Evolutionary conservation across 352 stramenopile genomes (phyloP).

Genomic region (Globisporangium recalcitrans): DNA sequence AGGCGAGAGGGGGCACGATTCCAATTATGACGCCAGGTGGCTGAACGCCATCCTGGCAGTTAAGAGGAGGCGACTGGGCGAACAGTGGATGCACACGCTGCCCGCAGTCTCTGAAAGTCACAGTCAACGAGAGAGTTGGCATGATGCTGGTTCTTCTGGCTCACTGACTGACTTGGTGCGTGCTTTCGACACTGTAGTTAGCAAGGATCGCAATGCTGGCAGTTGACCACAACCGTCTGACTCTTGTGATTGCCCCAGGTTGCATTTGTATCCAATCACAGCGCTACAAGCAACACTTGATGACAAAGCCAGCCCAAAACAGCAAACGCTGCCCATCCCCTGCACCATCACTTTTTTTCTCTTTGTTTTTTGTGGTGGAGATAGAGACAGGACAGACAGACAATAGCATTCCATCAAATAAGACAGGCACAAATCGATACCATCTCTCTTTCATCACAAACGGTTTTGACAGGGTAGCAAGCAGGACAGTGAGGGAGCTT

Average conservation of each 20-base stretch:
- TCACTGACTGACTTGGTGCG: no score
- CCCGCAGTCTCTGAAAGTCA: not conserved
- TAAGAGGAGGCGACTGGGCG: not conserved
- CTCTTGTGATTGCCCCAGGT: no score
- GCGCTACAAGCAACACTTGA: no score
- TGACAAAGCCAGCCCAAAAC: not conserved
- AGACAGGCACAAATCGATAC: not conserved
- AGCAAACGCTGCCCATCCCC: not conserved
- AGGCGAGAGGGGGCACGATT: conserved; percentile 2
- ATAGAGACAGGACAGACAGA: not conserved
- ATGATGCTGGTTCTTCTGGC: not conserved
- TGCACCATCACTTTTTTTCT: not conserved
- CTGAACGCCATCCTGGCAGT: conserved; percentile 1
- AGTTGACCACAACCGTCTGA: no score
- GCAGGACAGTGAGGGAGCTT: not conserved
- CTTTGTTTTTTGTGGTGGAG: not conserved
- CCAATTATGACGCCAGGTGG: not conserved
- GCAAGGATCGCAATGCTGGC: no score
- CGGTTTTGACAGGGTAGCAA: not conserved
- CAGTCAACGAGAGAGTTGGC: no score
- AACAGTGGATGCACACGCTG: not conserved
- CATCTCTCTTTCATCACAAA: fast-evolving
- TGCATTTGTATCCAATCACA: no score
- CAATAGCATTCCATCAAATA: not conserved
- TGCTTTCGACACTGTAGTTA: no score